Base-by-base conservation (phyloP, 1,139 yeast genomes). In the Barnettozyma hawaiiensis region DNA sequence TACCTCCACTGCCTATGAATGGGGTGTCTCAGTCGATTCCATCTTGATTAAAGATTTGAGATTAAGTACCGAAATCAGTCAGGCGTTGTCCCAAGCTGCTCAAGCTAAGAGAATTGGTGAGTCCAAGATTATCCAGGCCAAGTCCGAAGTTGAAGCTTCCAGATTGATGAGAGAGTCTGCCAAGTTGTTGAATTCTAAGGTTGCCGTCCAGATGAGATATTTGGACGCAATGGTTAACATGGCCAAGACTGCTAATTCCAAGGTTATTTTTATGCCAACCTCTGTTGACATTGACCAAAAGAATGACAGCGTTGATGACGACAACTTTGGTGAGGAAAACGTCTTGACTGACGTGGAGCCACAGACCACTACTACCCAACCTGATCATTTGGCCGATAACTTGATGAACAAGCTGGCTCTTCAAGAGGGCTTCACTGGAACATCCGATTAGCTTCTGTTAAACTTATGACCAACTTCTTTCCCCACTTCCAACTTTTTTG, bases 171-270 rank as follows among this genome's bases (percentile, higher is more conserved):
- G 90, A 66, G 78, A 80, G 63, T 87, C 89, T 23, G 86, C 89
- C 39, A 87, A 82, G 61, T 81, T 82, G 45, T 71, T 82, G 58
- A 84, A 85, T 28, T 78, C 85, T 34, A 79, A 80, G 53, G 79
- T 87, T 6, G 90, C 89, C 28, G 80, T 82, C 85, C 89, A 82
- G 66, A 82, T 82, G 58, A 69, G 90, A 61, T 82, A 82, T 60
- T 71, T 82, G 61, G 90, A 82, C 56, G 89, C 89, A n/a, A 78
- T 82, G 77, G 86, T 81, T 62, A 70, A 69, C 47, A 81, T 82
- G 87, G 85, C 87, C 28, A 76, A 69, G 54, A 59, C 72, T 34
- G 68, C 85, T 3, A 73, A 75, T 44, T 66, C 85, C 15, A 78
- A 81, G 63, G 89, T 82, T 46, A 81, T 82, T 24, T 82, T 82